These are phyloP conservation scores for Hanseniaspora jakobsenii DNA, from an alignment of 805 yeast species.

Conservation along the genomic window DNA sequence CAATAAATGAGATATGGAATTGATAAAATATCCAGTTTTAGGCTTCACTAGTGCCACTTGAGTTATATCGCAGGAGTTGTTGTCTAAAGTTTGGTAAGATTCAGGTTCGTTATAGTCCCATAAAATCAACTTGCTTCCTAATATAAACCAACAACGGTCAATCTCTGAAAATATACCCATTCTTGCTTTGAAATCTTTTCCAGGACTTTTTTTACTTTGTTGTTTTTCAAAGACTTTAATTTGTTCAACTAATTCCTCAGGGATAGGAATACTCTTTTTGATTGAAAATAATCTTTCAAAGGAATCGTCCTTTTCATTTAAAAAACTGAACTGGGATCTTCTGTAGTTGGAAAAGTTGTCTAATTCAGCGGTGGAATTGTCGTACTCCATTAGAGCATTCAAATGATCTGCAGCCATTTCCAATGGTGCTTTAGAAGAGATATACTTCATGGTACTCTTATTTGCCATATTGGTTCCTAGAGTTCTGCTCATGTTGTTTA, in stretches of 20 bases:
- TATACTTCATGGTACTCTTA: constrained; percentile 23
- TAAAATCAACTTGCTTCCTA: constrained; percentile 66
- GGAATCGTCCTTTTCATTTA: constrained; percentile 37
- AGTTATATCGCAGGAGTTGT: constrained; percentile 55
- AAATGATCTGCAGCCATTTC: constrained; percentile 55
- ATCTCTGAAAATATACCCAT: constrained; percentile 75
- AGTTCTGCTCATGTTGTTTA: constrained; percentile 6
- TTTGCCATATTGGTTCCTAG: constrained; percentile 9
- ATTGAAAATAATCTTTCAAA: too few species aligned
- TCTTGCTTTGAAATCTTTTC: constrained; percentile 19
- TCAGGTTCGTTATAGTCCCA: constrained; percentile 65
- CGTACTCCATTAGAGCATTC: constrained; percentile 44
- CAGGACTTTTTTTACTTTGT: constrained; percentile 41
- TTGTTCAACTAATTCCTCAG: constrained; percentile 68
- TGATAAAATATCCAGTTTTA: constrained; percentile 66
- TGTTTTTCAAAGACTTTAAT: constrained; percentile 28
- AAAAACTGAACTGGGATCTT: constrained; percentile 58
- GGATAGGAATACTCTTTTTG: constrained; percentile 54
- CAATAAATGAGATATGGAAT: constrained; percentile 58
- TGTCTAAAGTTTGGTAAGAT: constrained; percentile 73
- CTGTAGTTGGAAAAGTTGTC: constrained; percentile 38
- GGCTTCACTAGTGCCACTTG: constrained; percentile 73
- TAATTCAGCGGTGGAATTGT: constrained; percentile 45
- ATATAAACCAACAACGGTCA: constrained; percentile 72
- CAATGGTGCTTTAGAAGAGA: constrained; percentile 28